Percentiles rank a stretch among this genome's conserved stretches.
Conservation (phyloP, 176 grass and related monocot species). For the Aegilops speltoides region DNA sequence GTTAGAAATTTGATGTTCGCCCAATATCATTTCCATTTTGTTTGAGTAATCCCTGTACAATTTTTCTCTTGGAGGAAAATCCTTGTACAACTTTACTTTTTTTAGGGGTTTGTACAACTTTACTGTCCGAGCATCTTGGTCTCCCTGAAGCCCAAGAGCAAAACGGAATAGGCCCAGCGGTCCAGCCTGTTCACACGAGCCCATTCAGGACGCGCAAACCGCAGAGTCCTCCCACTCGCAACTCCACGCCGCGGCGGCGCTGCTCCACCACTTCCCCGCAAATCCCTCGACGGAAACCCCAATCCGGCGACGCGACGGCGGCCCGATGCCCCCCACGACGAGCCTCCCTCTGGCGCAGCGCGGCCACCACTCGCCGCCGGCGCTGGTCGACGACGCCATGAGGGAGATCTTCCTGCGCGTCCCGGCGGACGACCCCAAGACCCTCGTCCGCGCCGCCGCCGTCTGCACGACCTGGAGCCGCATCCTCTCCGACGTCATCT, state of each 20-base stretch:
- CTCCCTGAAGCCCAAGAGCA: background rate
- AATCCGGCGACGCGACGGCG: background rate
- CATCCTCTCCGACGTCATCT: background rate
- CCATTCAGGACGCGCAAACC: background rate
- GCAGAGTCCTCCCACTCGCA: too few relatives aligned
- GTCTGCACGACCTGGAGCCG: background rate
- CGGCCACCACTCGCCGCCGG: background rate
- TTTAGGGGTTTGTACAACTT: too few relatives aligned
- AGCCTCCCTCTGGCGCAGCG: background rate
- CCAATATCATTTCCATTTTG: too few relatives aligned
- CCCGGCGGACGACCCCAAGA: background rate
- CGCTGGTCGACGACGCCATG: background rate
- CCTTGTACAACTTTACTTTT: too few relatives aligned
- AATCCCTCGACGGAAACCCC: background rate
- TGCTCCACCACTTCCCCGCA: too few relatives aligned
- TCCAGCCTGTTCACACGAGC: background rate
- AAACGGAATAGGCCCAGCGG: too few relatives aligned
- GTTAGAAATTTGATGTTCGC: too few relatives aligned
- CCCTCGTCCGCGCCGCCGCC: background rate
- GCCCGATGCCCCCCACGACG: background rate
- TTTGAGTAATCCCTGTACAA: too few relatives aligned
- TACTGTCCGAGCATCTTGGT: background rate
- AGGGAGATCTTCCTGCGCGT: slow-evolving; percentile 4
- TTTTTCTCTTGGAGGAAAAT: too few relatives aligned
- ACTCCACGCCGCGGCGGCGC: background rate